Evolutionary conservation across 2,329 filamentous ascomycete species (phyloP).

Genomic region (Cercospora beticola): DNA sequence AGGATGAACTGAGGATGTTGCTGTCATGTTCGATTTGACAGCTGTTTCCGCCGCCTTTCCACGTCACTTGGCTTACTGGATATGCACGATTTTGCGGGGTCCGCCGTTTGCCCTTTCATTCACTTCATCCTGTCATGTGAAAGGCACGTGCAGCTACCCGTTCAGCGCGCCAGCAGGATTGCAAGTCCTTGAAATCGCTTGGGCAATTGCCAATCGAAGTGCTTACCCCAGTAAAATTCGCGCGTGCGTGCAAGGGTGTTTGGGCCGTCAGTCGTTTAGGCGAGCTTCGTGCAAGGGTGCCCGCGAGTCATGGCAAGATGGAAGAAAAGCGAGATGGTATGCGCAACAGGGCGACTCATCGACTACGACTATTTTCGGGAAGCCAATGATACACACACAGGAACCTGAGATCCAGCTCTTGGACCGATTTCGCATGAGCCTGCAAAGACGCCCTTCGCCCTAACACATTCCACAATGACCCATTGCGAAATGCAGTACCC

Average conservation of each 20-base stretch:
- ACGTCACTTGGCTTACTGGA: conserved; percentile 1
- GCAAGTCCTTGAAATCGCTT: neutral
- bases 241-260: conserved; percentile 5
- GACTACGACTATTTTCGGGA: neutral
- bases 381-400: neutral
- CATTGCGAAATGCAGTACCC: neutral
- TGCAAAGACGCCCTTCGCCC: neutral
- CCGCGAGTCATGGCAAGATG: neutral
- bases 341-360: neutral
- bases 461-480: neutral
- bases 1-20: neutral
- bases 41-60: neutral
- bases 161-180: neutral
- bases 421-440: neutral
- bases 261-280: neutral
- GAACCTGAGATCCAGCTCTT: neutral
- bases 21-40: conserved; percentile 6
- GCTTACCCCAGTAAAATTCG: neutral
- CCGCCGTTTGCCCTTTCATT: conserved; percentile 2
- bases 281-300: conserved; percentile 8
- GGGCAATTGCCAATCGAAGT: conserved; percentile 3
- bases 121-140: conserved; percentile 10
- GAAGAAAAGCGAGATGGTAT: neutral
- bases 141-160: conserved; percentile 7
- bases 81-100: conserved; percentile 7